Conservation (phyloP, 345 rosid species). For the rapeseed (Brassica napus) region DNA sequence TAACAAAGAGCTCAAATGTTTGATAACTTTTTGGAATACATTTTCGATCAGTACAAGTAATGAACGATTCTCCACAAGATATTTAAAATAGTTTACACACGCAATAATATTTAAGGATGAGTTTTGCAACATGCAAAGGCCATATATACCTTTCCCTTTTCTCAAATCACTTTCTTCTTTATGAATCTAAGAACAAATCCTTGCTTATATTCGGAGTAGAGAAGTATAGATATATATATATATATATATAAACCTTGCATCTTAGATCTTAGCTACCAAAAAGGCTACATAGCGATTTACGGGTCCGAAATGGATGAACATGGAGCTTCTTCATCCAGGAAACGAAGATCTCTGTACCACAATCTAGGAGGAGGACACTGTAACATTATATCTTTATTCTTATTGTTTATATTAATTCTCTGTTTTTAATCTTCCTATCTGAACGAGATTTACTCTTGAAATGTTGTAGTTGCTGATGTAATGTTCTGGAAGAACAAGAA, state of each 20-base stretch:
- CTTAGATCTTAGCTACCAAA: background rate
- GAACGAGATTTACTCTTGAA: background rate
- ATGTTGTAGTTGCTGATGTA: slow-evolving; percentile 60
- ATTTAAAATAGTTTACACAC: background rate
- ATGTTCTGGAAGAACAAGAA: slow-evolving; percentile 66
- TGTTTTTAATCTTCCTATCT: background rate
- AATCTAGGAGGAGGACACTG: slow-evolving; percentile 45
- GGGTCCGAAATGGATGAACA: slow-evolving; percentile 19
- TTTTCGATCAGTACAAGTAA: slow-evolving; percentile 22
- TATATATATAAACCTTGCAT: slow-evolving; percentile 21
- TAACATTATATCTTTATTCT: slow-evolving; percentile 3
- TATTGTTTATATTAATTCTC: background rate
- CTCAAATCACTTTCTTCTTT: slow-evolving; percentile 34
- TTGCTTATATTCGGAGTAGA: background rate
- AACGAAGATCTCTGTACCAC: slow-evolving; percentile 33
- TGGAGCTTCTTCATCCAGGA: slow-evolving; percentile 38
- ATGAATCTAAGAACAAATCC: slow-evolving; percentile 35
- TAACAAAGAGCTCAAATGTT: slow-evolving; percentile 20
- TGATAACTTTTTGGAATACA: slow-evolving; percentile 21
- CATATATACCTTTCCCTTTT: slow-evolving; percentile 51
- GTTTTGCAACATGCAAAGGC: slow-evolving; percentile 38
- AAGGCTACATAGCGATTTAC: slow-evolving; percentile 25
- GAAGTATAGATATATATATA: too few species aligned
- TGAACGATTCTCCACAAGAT: background rate
- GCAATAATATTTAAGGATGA: background rate